phyloP scores from a whole-genome alignment of 225 moss, liverwort and hornwort species.

The Pseudoscleropodium purum region DNA sequence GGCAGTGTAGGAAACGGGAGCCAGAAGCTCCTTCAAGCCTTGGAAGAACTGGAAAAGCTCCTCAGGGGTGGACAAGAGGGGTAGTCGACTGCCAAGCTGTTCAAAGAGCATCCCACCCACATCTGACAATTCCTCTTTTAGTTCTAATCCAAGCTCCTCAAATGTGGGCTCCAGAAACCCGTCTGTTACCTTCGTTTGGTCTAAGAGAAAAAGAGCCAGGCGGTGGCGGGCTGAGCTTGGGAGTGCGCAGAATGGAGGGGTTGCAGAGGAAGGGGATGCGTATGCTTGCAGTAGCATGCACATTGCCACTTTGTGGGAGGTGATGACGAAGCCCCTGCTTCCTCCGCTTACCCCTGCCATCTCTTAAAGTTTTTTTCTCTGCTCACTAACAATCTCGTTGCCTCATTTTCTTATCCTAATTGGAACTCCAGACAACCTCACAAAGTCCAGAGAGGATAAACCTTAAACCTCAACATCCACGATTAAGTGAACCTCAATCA shows the following conservation, averaged over 20 bases:
- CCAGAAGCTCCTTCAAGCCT: conserved; percentile 60
- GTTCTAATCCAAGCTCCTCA: conserved; percentile 61
- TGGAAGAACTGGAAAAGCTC: conserved; percentile 79
- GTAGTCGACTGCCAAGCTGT: conserved; percentile 63
- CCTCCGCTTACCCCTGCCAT: conserved; percentile 11
- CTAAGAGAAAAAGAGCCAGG: conserved; percentile 71
- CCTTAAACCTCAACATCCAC: not conserved
- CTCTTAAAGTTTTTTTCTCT: not conserved
- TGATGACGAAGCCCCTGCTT: conserved; percentile 59
- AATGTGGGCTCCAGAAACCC: conserved; percentile 74
- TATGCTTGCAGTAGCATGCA: conserved; percentile 72
- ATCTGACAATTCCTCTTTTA: conserved; percentile 53
- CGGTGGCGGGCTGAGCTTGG: conserved; percentile 62
- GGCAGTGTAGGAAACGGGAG: conserved; percentile 49
- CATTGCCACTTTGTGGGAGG: conserved; percentile 76
- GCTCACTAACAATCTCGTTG: not conserved
- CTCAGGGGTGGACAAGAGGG: conserved; percentile 63
- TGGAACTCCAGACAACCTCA: not conserved
- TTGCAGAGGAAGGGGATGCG: conserved; percentile 52
- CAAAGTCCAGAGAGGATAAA: not conserved
- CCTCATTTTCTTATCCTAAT: not conserved
- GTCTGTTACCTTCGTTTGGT: conserved; percentile 44
- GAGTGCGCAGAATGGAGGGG: conserved; percentile 45
- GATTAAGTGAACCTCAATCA: not conserved
- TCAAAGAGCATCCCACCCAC: conserved; percentile 53